Evolutionary conservation across 2,329 filamentous ascomycete species (phyloP), one percentile per base, ranked within the genome.

Genomic region (Spiromastix sp.): DNA sequence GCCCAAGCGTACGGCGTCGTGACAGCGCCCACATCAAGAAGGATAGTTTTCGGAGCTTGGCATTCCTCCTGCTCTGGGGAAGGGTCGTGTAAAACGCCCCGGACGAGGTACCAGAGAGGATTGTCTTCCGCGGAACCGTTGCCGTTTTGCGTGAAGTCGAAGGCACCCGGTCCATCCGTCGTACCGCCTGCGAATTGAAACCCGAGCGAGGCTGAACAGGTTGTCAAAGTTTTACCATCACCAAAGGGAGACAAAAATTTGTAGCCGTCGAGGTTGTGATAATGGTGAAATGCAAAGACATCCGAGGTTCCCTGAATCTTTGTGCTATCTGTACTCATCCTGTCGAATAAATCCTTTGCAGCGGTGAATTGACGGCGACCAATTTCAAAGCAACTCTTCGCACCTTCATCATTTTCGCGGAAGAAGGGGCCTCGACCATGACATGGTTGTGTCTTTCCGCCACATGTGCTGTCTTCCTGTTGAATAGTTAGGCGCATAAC

Each of bases 121-220:
- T 82, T 87, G 15, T 71, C 72, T 26, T 79, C 72, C 0, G 62
- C 52, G n/a, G 74, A 67, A 20, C 78, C 79, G 0, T 79, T 79
- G 44, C 83, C 74, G 45, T 86, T 87, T 53, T 96, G 89, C 1
- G 84, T 91, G 55, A 96, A 95, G 59, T 96, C 89, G 50, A 94
- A 93, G 0, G 77, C 78, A 1, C 89, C 89, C 0, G 89, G 87
- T 4, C 89, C 85, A 55, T 96, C 89, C 0, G 85, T 84, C 0
- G 89, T 96, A 8, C 89, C 89, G 1, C 84, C 89, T 0, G 89
- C 89, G 54, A 96, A 96, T 0, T 83, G 87, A 54, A 91, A 93
- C 4, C 89, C 89, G 40, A 96, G 64, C 0, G 86, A 85, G 0
- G 87, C 87, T 3, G 86, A 80, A 48, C 89, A 96, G 0, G 87